Evolutionary conservation across 2,329 filamentous ascomycete genomes (phyloP).

Genomic region (Fusarium mexicanum): DNA sequence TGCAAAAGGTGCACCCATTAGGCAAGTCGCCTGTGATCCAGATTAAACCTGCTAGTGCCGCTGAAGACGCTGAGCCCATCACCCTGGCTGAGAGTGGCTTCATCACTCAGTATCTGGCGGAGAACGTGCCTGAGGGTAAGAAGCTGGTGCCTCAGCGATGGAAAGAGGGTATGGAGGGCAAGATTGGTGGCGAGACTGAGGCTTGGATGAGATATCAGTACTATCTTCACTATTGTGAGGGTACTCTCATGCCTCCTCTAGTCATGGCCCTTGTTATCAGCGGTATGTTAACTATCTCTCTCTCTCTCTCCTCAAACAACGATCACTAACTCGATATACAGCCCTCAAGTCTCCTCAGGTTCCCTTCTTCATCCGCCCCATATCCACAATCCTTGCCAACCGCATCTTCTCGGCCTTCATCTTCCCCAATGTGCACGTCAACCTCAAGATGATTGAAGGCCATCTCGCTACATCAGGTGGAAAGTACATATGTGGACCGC

Average conservation of each 20-base stretch:
- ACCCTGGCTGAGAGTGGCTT: constrained; percentile 84
- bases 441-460: constrained; percentile 61
- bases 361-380: constrained; percentile 64
- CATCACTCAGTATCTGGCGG: constrained; percentile 84
- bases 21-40: constrained; percentile 87
- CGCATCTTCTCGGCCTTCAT: constrained; percentile 54
- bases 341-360: constrained; percentile 57
- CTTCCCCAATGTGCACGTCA: constrained; percentile 58
- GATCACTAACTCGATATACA: constrained; percentile 27
- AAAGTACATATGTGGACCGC: constrained; percentile 59
- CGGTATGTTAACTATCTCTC: constrained; percentile 48
- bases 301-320: neutral
- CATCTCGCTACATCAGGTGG: constrained; percentile 58
- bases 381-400: constrained; percentile 58
- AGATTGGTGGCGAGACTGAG: constrained; percentile 69
- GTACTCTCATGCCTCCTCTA: constrained; percentile 79
- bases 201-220: constrained; percentile 70
- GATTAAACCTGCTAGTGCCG: constrained; percentile 58
- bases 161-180: constrained; percentile 66
- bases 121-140: constrained; percentile 62
- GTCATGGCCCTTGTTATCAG: constrained; percentile 70
- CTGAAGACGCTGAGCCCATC: constrained; percentile 52
- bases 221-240: constrained; percentile 86
- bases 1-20: constrained; percentile 82
- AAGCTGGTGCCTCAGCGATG: constrained; percentile 63